Evolutionary conservation across 1,139 yeast species (phyloP), one percentile per base, ranked within the genome.

Genomic region (Suhomyces coccinellae): DNA sequence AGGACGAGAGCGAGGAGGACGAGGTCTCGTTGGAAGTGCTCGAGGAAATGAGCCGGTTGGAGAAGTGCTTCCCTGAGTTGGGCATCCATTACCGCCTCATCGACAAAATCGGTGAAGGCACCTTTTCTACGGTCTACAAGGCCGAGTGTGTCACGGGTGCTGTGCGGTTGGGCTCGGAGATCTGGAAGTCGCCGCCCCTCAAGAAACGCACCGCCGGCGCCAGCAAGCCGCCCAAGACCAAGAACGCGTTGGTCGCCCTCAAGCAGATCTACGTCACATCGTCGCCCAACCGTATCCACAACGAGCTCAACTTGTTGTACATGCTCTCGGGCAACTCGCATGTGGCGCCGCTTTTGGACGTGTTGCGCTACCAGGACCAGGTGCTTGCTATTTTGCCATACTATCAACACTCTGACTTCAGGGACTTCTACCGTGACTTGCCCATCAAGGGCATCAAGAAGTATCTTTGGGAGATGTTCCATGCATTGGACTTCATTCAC

Each of bases 231-330:
- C 39, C 31, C 12, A 43, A 24, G 49, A 52, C 36, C 27, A 73
- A 72, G 39, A 70, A 73, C 50, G 82, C 85, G 14, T 75, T 81
- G 44, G 99, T 95, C 47, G 99, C 99, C 5, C 72, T 93, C 54
- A 93, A 93, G 64, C 83, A 95, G 59, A 90, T 93, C 44, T 91
- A 91, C 63, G 99, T 91, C 24, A 95, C 99, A 0, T 88, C 97
- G 1, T 89, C 97, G 6, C 97, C 98, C 1, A 83, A 81, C 52
- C 78, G 99, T 62, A 91, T 93, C 41, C 82, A 81, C 56, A 90
- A 90, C 63, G 99, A 93, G 64, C 75, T 93, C 53, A 85, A 85
- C 53, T 70, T 93, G 43, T 73, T 93, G 32, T 84, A 85, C 59
- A 77, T 77, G 48, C 68, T 91, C 40, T 69, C 77, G 10, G 90